Percentiles rank a stretch among this genome's conserved stretches.
Evolutionary conservation across 257 asterid genomes (phyloP).

Genomic region (Avicennia marina): DNA sequence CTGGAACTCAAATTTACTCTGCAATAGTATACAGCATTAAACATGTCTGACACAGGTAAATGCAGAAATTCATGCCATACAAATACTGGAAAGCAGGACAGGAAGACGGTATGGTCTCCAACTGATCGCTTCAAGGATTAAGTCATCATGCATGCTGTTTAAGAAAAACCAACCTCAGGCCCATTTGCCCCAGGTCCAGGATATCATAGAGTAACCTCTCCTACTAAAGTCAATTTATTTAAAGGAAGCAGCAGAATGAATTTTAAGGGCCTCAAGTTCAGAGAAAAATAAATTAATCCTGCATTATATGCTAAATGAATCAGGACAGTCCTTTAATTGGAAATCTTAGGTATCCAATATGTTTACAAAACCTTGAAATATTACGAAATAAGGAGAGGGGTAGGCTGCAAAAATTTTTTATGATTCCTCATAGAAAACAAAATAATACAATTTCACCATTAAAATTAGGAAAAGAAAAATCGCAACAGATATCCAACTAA

Average conservation of each 20-base stretch:
- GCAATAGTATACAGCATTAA: constrained; percentile 27
- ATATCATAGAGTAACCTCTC: too few species aligned
- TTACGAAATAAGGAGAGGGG: background rate
- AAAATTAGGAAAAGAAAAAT: background rate
- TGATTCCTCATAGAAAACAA: background rate
- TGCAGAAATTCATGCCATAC: constrained; percentile 3
- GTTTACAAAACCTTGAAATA: background rate
- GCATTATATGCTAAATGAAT: too few species aligned
- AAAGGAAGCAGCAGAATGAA: too few species aligned
- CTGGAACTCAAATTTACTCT: constrained; percentile 98
- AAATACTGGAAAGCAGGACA: background rate
- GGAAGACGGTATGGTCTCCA: constrained; percentile 7
- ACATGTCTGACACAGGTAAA: background rate
- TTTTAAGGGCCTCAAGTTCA: too few species aligned
- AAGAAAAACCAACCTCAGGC: too few species aligned
- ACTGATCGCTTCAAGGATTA: constrained; percentile 4
- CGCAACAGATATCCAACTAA: background rate
- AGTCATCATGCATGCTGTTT: too few species aligned
- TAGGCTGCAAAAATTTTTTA: background rate
- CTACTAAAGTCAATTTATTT: too few species aligned
- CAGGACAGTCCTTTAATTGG: too few species aligned
- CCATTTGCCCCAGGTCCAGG: too few species aligned
- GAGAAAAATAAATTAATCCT: too few species aligned
- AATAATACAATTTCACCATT: background rate
- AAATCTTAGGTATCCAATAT: too few species aligned